phyloP scores from a whole-genome alignment of 2,329 filamentous ascomycete species.

The Neocatenulostroma microsporum region DNA sequence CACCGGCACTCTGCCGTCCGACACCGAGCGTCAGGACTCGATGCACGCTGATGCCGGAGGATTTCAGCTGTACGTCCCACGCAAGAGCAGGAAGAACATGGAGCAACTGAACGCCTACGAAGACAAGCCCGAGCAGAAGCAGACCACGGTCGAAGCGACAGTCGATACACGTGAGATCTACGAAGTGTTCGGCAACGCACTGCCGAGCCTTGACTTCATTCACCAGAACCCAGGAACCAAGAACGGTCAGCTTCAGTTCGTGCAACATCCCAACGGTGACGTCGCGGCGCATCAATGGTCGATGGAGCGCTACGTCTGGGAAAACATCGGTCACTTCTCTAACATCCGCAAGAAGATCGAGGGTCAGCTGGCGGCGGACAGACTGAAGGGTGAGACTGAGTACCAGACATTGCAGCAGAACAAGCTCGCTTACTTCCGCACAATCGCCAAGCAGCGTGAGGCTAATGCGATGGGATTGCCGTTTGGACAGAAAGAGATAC shows the following conservation, averaged over 20 bases:
- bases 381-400: constrained; percentile 31
- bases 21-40: constrained; percentile 17
- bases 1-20: constrained; percentile 9
- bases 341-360: constrained; percentile 36
- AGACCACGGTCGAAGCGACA: constrained; percentile 24
- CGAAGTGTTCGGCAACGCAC: constrained; percentile 34
- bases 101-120: constrained; percentile 18
- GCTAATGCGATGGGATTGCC: constrained; percentile 21
- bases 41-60: constrained; percentile 14
- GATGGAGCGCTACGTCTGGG: constrained; percentile 33
- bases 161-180: constrained; percentile 27
- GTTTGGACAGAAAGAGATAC: constrained; percentile 27
- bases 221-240: constrained; percentile 24
- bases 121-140: constrained; percentile 22
- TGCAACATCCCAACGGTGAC: constrained; percentile 42
- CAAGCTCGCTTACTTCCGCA: constrained; percentile 36
- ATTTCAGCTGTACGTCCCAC: constrained; percentile 26
- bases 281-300: constrained; percentile 44
- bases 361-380: constrained; percentile 36
- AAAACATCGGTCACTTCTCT: constrained; percentile 39
- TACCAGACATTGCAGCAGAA: constrained; percentile 28
- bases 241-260: constrained; percentile 39
- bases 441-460: constrained; percentile 35
- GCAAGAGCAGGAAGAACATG: constrained; percentile 14
- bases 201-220: constrained; percentile 37